These are phyloP conservation scores for Pilatotrama ljubarskyi DNA, from an alignment of 768 basidiomycete species.

Conservation along the genomic window DNA sequence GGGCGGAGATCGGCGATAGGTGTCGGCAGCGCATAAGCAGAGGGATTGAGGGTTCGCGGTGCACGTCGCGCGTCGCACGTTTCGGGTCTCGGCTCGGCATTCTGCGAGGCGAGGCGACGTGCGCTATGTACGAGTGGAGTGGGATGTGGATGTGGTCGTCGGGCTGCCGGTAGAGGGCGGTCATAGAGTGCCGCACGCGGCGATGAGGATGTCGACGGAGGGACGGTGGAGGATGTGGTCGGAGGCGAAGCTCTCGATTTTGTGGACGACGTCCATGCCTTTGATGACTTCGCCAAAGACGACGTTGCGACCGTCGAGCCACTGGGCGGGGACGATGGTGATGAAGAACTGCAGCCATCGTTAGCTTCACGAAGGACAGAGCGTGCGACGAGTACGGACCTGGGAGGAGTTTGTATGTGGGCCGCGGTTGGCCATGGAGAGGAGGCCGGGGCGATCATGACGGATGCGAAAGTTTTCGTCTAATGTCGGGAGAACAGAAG, in stretches of 20 bases:
- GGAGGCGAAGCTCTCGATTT: conserved; percentile 34
- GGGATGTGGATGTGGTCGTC: not conserved
- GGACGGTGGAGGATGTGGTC: conserved; percentile 33
- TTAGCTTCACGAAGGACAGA: too few species aligned
- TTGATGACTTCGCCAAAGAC: conserved; percentile 45
- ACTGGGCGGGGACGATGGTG: conserved; percentile 37
- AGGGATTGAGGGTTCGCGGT: not conserved
- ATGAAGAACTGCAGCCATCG: conserved; percentile 46
- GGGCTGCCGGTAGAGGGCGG: too few species aligned
- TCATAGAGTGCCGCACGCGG: conserved; percentile 18
- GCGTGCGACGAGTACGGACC: conserved; percentile 28
- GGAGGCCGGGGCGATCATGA: conserved; percentile 41
- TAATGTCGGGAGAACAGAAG: conserved; percentile 14
- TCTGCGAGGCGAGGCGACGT: too few species aligned
- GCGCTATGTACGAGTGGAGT: not conserved
- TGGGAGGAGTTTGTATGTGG: conserved; percentile 52
- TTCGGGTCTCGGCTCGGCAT: too few species aligned
- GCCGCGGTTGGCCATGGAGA: conserved; percentile 55
- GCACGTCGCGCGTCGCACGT: not conserved
- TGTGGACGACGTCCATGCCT: conserved; percentile 41
- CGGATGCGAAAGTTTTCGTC: conserved; percentile 42
- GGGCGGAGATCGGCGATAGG: not conserved
- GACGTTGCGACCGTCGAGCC: conserved; percentile 45
- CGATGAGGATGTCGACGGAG: conserved; percentile 29
- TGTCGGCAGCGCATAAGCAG: too few species aligned